Base-by-base conservation (phyloP, 139 green algal species). In the Tetradesmus lagerheimii region DNA sequence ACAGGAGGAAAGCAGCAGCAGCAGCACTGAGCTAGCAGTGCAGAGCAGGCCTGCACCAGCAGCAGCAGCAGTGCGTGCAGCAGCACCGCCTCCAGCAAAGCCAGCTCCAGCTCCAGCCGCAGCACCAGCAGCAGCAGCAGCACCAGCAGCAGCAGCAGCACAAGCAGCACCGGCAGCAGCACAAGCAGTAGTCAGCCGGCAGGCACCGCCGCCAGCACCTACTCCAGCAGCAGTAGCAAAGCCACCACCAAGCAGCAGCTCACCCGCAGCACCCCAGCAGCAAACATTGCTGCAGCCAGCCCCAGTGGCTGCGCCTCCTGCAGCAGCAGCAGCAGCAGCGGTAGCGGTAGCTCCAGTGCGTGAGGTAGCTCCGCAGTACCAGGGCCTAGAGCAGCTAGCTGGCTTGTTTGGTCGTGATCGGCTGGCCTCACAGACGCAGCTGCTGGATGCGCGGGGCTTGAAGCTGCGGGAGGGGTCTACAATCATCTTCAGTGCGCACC, bases 1-100 rank as follows among this genome's bases (percentile, higher is more conserved):
- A 47, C 25, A 87, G 66, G 71, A 79, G 23, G 82, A 87, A 57
- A 87, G 82, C 53, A 87, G 53, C 82, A 87, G 82, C 82, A 86
- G 80, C 82, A 87, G 82, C 82, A 86, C 47, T 75, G 45, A 45
- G 45, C 12, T 43, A 31, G 37, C 8, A 14, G 80, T 86, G 31
- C 29, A 64, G 27, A 66, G 41, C 41, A 66, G 41, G 37, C 27
- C 79, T 45, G 29, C 31, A 37, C 37, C 64, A 31, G 23, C 83
- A 88, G 62, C 64, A 66, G 62, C 62, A 87, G 35, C 27, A 89
- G 64, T 66, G 35, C 27, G 6, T 35, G 41, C 78, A 64, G 78
- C 39, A 84, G 37, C 12, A 37, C 67, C n/a, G 38, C 23, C 27
- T 20, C 20, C 41, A 83, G 39, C 84, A 83, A 38, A 57, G 23